These are phyloP conservation scores for Leptomonas pyrrhocoris DNA, from an alignment of 208 protist genomes.

Conservation along the genomic window DNA sequence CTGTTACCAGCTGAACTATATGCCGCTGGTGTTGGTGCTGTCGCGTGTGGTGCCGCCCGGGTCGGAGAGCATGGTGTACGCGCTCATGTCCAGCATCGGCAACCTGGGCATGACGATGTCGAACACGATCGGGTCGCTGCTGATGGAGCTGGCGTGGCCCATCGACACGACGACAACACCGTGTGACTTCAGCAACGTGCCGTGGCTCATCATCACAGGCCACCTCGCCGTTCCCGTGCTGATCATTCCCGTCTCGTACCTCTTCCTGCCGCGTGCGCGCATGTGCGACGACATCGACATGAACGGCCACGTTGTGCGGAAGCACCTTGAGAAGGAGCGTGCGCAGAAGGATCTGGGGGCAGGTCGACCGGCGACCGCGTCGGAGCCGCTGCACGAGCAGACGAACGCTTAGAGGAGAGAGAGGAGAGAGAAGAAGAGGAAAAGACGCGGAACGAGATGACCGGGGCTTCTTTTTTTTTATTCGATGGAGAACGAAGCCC, in stretches of 20 bases:
- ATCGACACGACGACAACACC: conserved; percentile 35
- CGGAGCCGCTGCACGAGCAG: conserved; percentile 10
- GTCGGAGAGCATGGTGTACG: too few relatives aligned
- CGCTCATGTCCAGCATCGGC: conserved; percentile 84
- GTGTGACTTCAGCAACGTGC: conserved; percentile 74
- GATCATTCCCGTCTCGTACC: conserved; percentile 60
- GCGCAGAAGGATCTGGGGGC: conserved; percentile 11
- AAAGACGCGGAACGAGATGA: not conserved
- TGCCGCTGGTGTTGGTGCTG: conserved; percentile 63
- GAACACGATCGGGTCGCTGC: conserved; percentile 40
- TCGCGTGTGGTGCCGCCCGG: conserved; percentile 85
- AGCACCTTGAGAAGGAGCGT: conserved; percentile 15
- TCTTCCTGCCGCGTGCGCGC: conserved; percentile 61
- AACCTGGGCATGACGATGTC: conserved; percentile 70
- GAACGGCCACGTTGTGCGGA: conserved; percentile 43
- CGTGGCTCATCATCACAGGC: conserved; percentile 59
- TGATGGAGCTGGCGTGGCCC: conserved; percentile 59
- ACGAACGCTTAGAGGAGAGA: not conserved
- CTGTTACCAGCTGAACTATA: conserved; percentile 65
- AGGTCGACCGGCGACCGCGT: not conserved
- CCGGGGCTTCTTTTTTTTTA: not conserved
- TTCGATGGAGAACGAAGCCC: too few relatives aligned
- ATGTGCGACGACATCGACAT: too few relatives aligned
- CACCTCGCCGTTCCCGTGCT: conserved; percentile 57
- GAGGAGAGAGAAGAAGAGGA: not conserved